Evolutionary conservation across 2,329 filamentous ascomycete genomes (phyloP).

Genomic region (Botryosphaeria agaves): DNA sequence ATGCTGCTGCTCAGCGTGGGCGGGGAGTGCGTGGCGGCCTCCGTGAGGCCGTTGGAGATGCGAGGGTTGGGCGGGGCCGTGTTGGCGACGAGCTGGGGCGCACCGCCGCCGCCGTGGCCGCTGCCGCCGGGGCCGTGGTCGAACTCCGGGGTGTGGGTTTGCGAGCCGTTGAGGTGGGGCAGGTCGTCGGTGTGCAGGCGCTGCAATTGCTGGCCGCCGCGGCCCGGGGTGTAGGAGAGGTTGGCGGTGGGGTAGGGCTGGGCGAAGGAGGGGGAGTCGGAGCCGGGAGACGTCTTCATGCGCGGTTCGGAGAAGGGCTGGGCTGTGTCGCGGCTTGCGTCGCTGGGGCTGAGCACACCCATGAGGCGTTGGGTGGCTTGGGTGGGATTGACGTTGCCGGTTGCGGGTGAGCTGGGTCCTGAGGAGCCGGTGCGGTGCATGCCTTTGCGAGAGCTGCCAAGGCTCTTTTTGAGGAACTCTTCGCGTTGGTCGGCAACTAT

Average conservation of each 20-base stretch:
- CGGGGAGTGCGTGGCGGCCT: slow-evolving; percentile 3
- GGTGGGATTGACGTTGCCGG: slow-evolving; percentile 38
- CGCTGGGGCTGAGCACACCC: slow-evolving; percentile 14
- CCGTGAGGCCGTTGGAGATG: slow-evolving; percentile 4
- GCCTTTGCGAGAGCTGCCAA: slow-evolving; percentile 26
- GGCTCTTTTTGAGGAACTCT: slow-evolving; percentile 62
- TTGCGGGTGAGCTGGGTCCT: slow-evolving; percentile 47
- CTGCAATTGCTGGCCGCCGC: slow-evolving; percentile 25
- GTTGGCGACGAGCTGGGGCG: no score
- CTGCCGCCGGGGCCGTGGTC: slow-evolving; percentile 1
- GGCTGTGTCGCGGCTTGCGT: slow-evolving; percentile 9
- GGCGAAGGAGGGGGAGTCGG: slow-evolving; percentile 27
- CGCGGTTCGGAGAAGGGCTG: slow-evolving; percentile 7
- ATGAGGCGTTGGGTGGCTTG: slow-evolving; percentile 32
- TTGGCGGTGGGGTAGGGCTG: slow-evolving; percentile 29
- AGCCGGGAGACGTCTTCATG: slow-evolving; percentile 24
- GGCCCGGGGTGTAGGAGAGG: slow-evolving; percentile 37
- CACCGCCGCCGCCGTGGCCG: no score
- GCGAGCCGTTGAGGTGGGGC: slow-evolving; percentile 8
- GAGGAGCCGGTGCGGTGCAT: slow-evolving; percentile 37
- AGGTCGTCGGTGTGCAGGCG: slow-evolving; percentile 13
- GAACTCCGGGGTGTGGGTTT: slow-evolving; percentile 9
- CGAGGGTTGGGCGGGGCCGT: slow-evolving; percentile 7
- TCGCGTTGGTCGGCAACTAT: slow-evolving; percentile 71
- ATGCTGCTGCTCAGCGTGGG: slow-evolving; percentile 3